Evolutionary conservation across 78 protist species (phyloP), one percentile per base, ranked within the genome.

Genomic region (Pelomyxa schiedti): DNA sequence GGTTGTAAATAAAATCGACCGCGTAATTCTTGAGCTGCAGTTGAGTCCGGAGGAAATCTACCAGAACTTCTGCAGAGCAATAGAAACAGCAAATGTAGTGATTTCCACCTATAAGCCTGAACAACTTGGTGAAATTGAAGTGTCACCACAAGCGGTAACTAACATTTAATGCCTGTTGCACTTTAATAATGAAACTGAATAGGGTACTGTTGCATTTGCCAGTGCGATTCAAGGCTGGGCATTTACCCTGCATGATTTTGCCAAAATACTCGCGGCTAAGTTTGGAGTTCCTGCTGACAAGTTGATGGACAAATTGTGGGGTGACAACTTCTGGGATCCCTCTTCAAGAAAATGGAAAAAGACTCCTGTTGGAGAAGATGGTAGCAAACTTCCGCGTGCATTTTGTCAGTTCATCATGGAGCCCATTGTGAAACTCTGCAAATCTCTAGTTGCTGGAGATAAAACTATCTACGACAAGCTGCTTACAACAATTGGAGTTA

Each of bases 1-100:
- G 65, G 82, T 88, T 71, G 41, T 95, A 75, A 93, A 95, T 94
- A 95, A 95, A 88, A 39, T 93, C 37, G 98, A 95, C 86, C 94
- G 97, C 53, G 93, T 76, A 26, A 76, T 95, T 58, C 87, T 88
- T 30, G 94, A 89, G 84, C 86, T 92, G 36, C 85, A 92, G 82
- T 84, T 86, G 37, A 89, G 84, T 66, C 79, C 68, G 36, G 98
- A 94, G 71, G 92, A 81, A 2, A 69, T 72, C 5, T 89, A 87
- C 81, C 90, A 91, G 82, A 58, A 78, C 52, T 88, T 91, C 87
- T 41, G 5, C 36, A 77, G 89, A 16, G 70, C 78, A 35, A 75
- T 93, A 70, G 94, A 90, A 74, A 29, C 38, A 42, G 77, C 82
- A 71, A 93, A 94, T 86, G 97, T 86, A 26, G 63, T 92, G 77